These are phyloP conservation scores for Papiliotrema fonsecae DNA, from an alignment of 1,284 basidiomycete genomes.

Conservation along the genomic window DNA sequence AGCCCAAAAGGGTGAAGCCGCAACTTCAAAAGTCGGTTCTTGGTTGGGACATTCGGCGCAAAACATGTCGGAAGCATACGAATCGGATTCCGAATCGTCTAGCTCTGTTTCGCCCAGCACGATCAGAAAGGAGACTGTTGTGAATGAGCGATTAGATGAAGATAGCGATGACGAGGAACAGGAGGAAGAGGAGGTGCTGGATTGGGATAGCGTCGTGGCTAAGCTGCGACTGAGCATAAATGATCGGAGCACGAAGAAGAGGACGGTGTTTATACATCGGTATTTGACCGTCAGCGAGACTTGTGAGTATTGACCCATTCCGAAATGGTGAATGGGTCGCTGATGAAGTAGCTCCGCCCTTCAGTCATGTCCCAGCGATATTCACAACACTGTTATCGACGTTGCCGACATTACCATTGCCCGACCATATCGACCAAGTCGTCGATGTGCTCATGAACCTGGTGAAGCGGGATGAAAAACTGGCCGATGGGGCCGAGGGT, in stretches of 20 bases:
- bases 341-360: slow-evolving; percentile 23
- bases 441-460: slow-evolving; percentile 29
- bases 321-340: not conserved
- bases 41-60: slow-evolving; percentile 39
- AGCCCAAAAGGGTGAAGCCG: slow-evolving; percentile 35
- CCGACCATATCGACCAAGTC: slow-evolving; percentile 27
- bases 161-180: slow-evolving; percentile 24
- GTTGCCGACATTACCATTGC: slow-evolving; percentile 20
- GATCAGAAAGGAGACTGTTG: slow-evolving; percentile 1
- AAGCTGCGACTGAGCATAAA: slow-evolving; percentile 26
- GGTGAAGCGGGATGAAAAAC: slow-evolving; percentile 33
- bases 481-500: slow-evolving; percentile 13
- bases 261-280: slow-evolving; percentile 29
- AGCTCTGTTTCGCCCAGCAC: slow-evolving; percentile 2
- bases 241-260: slow-evolving; percentile 32
- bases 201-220: slow-evolving; percentile 32
- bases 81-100: slow-evolving; percentile 26
- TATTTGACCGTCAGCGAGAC: slow-evolving; percentile 36
- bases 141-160: slow-evolving; percentile 4
- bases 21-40: slow-evolving; percentile 43
- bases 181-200: slow-evolving; percentile 23
- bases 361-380: slow-evolving; percentile 18
- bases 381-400: slow-evolving; percentile 20
- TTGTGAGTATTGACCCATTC: slow-evolving; percentile 22
- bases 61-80: slow-evolving; percentile 30